Conservation (phyloP, 768 basidiomycete genomes). For the Melanogaster broomeanus region DNA sequence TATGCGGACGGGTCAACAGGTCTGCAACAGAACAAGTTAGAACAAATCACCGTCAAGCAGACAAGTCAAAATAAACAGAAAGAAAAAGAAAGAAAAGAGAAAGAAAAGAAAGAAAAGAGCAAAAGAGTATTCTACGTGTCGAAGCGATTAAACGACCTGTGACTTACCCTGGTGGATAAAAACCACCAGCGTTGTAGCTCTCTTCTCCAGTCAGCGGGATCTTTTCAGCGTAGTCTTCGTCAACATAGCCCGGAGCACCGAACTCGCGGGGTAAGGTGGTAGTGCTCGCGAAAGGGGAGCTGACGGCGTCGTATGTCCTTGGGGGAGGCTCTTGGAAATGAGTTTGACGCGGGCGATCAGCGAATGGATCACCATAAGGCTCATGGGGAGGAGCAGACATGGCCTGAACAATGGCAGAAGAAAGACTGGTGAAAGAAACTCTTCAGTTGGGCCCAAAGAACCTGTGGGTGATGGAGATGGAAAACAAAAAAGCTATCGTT, state of each 20-base stretch:
- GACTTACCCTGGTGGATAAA: conserved; percentile 76
- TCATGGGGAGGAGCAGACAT: conserved; percentile 35
- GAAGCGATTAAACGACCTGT: background rate
- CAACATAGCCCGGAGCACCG: conserved; percentile 46
- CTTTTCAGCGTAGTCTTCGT: conserved; percentile 78
- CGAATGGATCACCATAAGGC: conserved; percentile 66
- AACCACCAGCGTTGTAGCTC: conserved; percentile 53
- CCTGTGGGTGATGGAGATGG: conserved; percentile 2
- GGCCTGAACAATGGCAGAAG: background rate
- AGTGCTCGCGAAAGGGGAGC: conserved; percentile 59
- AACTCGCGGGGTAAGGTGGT: conserved; percentile 56
- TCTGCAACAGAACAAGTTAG: conserved; percentile 28
- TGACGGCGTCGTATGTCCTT: conserved; percentile 40
- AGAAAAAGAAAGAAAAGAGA: conserved; percentile 7
- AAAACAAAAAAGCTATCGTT: conserved; percentile 8
- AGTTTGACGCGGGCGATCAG: conserved; percentile 62
- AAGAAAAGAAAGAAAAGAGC: conserved; percentile 4
- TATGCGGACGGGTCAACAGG: conserved; percentile 57
- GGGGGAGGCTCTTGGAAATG: conserved; percentile 60
- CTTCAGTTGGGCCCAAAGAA: conserved; percentile 10
- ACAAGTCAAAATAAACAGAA: background rate
- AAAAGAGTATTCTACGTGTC: background rate
- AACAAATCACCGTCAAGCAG: background rate
- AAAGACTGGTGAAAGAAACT: conserved; percentile 1
- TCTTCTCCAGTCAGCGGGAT: conserved; percentile 67